Evolutionary conservation across 73 alveolate species (phyloP), one percentile per base, ranked within the genome.

Genomic region (Paraurostyla sp.): DNA sequence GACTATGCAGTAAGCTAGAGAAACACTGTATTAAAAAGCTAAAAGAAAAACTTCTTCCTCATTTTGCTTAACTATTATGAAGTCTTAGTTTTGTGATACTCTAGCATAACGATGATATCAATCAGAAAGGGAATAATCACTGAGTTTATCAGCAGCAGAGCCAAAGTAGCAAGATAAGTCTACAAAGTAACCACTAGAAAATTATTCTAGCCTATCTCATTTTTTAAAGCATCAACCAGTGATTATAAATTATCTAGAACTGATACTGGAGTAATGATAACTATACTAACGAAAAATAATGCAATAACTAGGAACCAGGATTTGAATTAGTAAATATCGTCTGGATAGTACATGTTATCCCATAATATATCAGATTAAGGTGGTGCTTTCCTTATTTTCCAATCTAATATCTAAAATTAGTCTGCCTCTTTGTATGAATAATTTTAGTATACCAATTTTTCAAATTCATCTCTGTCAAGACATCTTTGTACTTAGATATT

Each of bases 11-110:
- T 78, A 29, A 78, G 29, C 29, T 49, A 27, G 30, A 78, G 58
- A 2, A 78, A 56, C 49, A 78, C 69, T 22, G 78, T 78, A 36
- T 78, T 78, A 22, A 78, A 51, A 1, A 50, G 22, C 45, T 51
- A 22, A 36, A 78, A 78, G 89, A 78, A 78, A 42, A 78, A 78
- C 30, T 78, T 78, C 46, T 54, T 78, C 50, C 62, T 78, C 89
- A 78, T 78, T 36, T 51, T 78, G 15, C 89, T 78, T 11, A 78
- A 13, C 29, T 78, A 38, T 38, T 54, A 51, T 18, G 18, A 15
- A 40, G 65, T 51, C 32, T 78, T 78, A 54, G 76, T 78, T 51
- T 78, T 51, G 32, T 78, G 78, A 33, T 54, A 76, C 49, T 78
- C 89, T n/a, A 78, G 38, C 20, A 20, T 29, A 3, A 78, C 76